phyloP scores from a whole-genome alignment of 2,329 filamentous ascomycete species.

The Phyllosticta ampelicida region DNA sequence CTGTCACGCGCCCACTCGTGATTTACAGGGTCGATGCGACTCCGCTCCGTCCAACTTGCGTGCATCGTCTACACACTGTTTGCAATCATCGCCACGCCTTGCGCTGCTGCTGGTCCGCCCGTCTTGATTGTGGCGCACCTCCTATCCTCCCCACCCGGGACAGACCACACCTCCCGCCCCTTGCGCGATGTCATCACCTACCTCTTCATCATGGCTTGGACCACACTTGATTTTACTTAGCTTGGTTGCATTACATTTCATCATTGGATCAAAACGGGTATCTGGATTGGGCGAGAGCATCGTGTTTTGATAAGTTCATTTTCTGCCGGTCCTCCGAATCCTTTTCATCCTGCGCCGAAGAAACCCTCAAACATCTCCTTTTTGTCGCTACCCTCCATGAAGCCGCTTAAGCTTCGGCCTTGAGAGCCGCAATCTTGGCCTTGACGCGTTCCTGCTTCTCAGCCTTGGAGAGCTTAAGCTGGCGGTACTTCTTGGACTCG shows the following conservation, averaged over 20 bases:
- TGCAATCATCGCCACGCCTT: neutral
- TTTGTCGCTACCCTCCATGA: neutral
- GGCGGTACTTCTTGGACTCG: constrained; percentile 84
- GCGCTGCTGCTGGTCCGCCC: neutral
- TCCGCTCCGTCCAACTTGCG: neutral
- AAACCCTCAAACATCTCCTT: constrained; percentile 5
- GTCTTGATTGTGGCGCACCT: neutral
- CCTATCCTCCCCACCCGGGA: neutral
- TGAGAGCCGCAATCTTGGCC: constrained; percentile 81
- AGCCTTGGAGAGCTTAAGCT: constrained; percentile 66
- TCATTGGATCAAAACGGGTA: constrained; percentile 10
- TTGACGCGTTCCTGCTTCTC: constrained; percentile 77
- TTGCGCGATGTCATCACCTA: neutral
- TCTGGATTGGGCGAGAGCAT: constrained; percentile 9
- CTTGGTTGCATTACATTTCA: constrained; percentile 3
- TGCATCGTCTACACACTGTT: neutral
- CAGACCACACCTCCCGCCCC: neutral
- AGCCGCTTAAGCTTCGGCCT: constrained; percentile 24
- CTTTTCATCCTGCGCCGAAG: constrained; percentile 8
- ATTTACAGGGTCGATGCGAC: neutral
- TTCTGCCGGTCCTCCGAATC: constrained; percentile 9
- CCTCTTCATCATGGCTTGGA: neutral
- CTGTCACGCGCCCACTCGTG: neutral
- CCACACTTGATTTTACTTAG: neutral
- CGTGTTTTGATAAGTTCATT: constrained; percentile 9